Evolutionary conservation across 1,284 basidiomycete genomes (phyloP).

Genomic region (Papiliotrema laurentii): DNA sequence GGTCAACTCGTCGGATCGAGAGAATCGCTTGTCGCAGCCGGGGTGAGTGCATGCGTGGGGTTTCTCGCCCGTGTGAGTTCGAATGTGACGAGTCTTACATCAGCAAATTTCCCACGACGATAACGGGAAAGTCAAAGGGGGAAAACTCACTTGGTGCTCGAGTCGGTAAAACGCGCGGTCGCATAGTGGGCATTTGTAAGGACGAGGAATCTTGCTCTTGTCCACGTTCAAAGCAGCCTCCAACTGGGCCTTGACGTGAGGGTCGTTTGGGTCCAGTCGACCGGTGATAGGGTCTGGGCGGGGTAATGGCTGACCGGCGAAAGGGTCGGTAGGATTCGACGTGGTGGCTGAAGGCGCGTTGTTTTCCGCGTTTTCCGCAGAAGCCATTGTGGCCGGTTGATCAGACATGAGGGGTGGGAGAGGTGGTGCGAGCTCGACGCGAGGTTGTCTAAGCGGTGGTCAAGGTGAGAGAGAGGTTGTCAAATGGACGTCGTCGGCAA

Average conservation of each 20-base stretch:
- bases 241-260: conserved; percentile 47
- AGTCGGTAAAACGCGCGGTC: conserved; percentile 84
- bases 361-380: neutral
- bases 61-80: conserved; percentile 97
- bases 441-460: neutral
- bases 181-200: conserved; percentile 94
- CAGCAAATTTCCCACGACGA: neutral
- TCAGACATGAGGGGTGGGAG: neutral
- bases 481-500: too few relatives aligned
- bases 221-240: conserved; percentile 51
- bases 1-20: conserved; percentile 93
- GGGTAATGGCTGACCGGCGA: conserved; percentile 14
- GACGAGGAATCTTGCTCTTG: conserved; percentile 60
- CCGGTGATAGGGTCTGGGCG: conserved; percentile 48
- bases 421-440: neutral
- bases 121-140: conserved; percentile 11
- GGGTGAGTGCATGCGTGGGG: conserved; percentile 90
- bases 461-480: too few relatives aligned
- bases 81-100: conserved; percentile 85
- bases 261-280: conserved; percentile 49
- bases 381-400: neutral
- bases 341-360: too few relatives aligned
- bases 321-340: neutral
- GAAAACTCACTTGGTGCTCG: conserved; percentile 74
- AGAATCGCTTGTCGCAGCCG: conserved; percentile 97